Evolutionary conservation across 441 rosid species (phyloP), one percentile per base, ranked within the genome.

Genomic region (Syzygium syzygioides): DNA sequence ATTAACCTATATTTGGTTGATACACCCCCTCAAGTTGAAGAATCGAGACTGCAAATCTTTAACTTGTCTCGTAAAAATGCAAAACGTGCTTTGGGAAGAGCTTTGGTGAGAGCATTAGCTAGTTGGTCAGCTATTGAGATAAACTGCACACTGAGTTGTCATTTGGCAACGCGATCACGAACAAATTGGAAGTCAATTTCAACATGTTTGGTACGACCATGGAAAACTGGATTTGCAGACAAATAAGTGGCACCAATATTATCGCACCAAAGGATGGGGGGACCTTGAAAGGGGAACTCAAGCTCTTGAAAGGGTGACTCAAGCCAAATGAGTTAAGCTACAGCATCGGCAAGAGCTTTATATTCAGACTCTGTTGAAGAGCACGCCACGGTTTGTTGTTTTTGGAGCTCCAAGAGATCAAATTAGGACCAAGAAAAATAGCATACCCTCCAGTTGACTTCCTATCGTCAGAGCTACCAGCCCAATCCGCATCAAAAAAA

Each of bases 341-440:
- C 1, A 32, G 26, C 7, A 68, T 68, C 14, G 6, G 11, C 6
- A 68, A 9, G 1, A 13, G 79, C 45, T 68, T 68, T 66, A 30
- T 20, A 32, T 4, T 10, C 7, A 0, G 0, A 68, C 23, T 66
- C 7, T 1, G 10, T 32, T 7, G 3, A 68, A 68, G 48, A 68
- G 12, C 1, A 0, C 0, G 4, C 14, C 19, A 68, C 1, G 25
- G 7, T 34, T 68, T 0, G 2, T 68, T 68, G 48, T 18, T 66
- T 17, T 18, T 66, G 4, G 3, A 30, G 23, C 45, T 30, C 41
- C 13, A 66, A 66, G 23, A 41, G 23, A 66, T 66, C 12, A 17
- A 66, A 12, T 66, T 66, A 66, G 23, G 41, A 66, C 19, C 4
- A 18, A 68, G 1, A 20, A 66, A 32, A 66, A 32, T 32, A 32